These are phyloP conservation scores for Xylaria scruposa DNA, from an alignment of 495 filamentous ascomycete genomes.

Conservation along the genomic window DNA sequence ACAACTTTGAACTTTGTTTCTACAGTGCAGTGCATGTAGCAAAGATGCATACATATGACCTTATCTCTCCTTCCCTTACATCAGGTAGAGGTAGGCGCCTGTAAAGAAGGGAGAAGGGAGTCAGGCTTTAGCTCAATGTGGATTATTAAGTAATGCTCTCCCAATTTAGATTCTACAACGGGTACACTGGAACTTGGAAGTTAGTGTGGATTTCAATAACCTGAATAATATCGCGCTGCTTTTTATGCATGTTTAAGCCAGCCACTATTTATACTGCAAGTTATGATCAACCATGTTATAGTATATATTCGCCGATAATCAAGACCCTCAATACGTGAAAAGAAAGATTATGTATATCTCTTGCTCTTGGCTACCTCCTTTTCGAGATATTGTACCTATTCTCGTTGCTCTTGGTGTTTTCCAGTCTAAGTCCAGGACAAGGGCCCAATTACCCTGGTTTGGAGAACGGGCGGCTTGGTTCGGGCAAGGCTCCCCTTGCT, in stretches of 20 bases:
- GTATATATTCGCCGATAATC: not conserved
- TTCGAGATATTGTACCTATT: not conserved
- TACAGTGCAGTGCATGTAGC: not conserved
- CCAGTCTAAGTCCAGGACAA: not conserved
- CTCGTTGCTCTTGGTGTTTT: not conserved
- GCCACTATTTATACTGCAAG: not conserved
- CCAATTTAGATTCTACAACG: not conserved
- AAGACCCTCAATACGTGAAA: not conserved
- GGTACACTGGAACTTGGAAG: not conserved
- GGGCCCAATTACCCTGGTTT: not conserved
- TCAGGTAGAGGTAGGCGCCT: not conserved
- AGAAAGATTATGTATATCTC: not conserved
- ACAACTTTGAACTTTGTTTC: not conserved
- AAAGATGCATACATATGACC: not conserved
- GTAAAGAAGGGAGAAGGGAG: no score
- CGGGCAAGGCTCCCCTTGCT: not conserved
- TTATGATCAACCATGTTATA: not conserved
- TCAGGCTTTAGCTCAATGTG: not conserved
- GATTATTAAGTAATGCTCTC: not conserved
- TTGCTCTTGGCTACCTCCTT: not conserved
- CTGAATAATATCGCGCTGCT: not conserved
- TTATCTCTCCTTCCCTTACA: not conserved
- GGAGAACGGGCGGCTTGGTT: not conserved
- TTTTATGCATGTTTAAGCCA: constrained; percentile 1
- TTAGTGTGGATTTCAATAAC: not conserved